Base-by-base conservation (phyloP, 2,329 filamentous ascomycete genomes). In the Aureobasidium zeae region DNA sequence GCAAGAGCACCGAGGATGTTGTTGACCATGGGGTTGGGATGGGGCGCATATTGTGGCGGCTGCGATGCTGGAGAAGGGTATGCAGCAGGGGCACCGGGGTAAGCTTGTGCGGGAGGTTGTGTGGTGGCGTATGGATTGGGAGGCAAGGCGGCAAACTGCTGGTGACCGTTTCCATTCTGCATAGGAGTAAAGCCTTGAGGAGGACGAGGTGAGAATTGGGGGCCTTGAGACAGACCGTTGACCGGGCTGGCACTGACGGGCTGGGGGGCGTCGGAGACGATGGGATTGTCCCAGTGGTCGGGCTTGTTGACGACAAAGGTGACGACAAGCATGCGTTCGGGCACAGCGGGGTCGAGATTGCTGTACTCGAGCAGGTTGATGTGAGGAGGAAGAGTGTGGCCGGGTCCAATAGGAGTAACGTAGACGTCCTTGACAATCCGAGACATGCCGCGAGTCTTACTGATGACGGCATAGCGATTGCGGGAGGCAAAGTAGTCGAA, bases 281-380 rank as follows among this genome's bases (percentile, higher is more conserved):
- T 38, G 49, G 48, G 12, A 47, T 53, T 30, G 61, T 56, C 11
- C 56, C 63, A 47, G 46, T 59, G 53, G 47, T 55, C 38, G 52
- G 66, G 53, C 41, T 63, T 53, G 54, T 47, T 25, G 50, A 93
- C 85, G 3, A 95, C 86, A 50, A 96, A 83, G 1, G 89, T 83
- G 16, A 88, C 77, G 7, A 96, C 69, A 25, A 98, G 68, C 65
- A 91, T 77, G 1, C 85, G 79, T 52, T 93, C 82, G 0, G 78
- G 70, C 12, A 83, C 74, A 2, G 75, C 74, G 47, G 76, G 73
- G 32, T 88, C 84, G 22, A 95, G 75, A 21, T 77, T 76, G 59
- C 88, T 88, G 53, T 89, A 83, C 50, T 86, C 81, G n/a, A 96
- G 73, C 56, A 94, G 83, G 48, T 86, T 76, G 61, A 95, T 78